Conservation (phyloP, 2,329 filamentous ascomycete genomes). For the Polychaeton citri region DNA sequence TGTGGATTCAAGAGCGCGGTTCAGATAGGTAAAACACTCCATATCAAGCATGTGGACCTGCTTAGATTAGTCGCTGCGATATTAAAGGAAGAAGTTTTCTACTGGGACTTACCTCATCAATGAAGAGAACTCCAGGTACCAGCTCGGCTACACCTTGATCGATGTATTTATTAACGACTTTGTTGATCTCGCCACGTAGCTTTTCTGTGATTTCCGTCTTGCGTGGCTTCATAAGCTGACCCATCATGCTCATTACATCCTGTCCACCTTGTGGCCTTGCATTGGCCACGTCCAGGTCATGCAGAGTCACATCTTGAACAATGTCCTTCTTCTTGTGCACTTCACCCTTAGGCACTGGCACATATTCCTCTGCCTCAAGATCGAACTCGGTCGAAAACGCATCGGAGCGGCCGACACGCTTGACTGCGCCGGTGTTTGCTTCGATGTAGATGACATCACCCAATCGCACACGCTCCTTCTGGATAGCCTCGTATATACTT, state of each 20-base stretch:
- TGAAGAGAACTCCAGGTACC: slow-evolving; percentile 95
- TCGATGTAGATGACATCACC: slow-evolving; percentile 99
- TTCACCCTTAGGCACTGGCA: slow-evolving; percentile 95
- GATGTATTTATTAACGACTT: slow-evolving; percentile 97
- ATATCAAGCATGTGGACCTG: slow-evolving; percentile 99
- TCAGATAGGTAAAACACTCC: slow-evolving; percentile 97
- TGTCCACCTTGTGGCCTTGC: slow-evolving; percentile 90
- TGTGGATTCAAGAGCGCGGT: slow-evolving; percentile 87
- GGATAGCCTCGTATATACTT: slow-evolving; percentile 97
- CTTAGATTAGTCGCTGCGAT: no score
- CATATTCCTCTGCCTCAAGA: slow-evolving; percentile 96
- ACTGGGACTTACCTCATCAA: slow-evolving; percentile 90
- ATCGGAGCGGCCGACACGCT: slow-evolving; percentile 88
- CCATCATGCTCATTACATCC: slow-evolving; percentile 99
- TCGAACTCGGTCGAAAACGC: slow-evolving; percentile 98
- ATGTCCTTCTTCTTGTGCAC: slow-evolving; percentile 99
- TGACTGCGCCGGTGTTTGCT: slow-evolving; percentile 95
- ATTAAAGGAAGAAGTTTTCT: not conserved
- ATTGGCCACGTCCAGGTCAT: slow-evolving; percentile 93
- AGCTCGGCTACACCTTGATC: slow-evolving; percentile 96
- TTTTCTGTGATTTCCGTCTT: slow-evolving; percentile 99
- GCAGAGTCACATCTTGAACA: slow-evolving; percentile 93
- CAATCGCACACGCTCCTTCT: slow-evolving; percentile 91
- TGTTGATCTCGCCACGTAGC: slow-evolving; percentile 90
- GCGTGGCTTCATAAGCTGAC: slow-evolving; percentile 97